Conservation (phyloP, 345 rosid genomes). For the Brassica nigra region DNA sequence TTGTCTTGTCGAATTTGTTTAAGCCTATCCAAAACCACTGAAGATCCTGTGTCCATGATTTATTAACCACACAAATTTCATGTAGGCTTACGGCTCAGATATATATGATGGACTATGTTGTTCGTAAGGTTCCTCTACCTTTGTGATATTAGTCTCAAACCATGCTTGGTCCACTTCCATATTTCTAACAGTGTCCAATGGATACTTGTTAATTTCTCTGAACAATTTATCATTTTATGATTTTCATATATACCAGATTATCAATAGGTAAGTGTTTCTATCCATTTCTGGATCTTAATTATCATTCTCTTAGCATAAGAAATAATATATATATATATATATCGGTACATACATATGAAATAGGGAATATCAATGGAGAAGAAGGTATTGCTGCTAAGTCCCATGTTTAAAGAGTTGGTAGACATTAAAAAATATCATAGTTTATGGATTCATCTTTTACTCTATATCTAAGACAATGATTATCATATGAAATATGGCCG, state of each 20-base stretch:
- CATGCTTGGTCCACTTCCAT: not conserved
- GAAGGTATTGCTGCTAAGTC: not conserved
- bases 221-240: too few species aligned
- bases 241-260: too few species aligned
- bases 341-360: too few species aligned
- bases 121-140: not conserved
- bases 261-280: too few species aligned
- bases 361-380: too few species aligned
- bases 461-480: not conserved
- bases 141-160: not conserved
- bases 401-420: not conserved
- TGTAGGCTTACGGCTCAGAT: not conserved
- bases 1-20: not conserved
- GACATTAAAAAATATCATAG: not conserved
- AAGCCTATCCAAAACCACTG: not conserved
- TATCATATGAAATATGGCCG: not conserved
- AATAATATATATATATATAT: too few species aligned
- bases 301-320: too few species aligned
- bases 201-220: not conserved
- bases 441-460: not conserved
- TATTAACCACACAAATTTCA: not conserved
- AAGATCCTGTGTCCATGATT: not conserved
- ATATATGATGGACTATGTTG: not conserved
- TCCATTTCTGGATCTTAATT: too few species aligned
- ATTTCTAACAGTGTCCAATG: not conserved